These are phyloP conservation scores for Diospyros kaki DNA, from an alignment of 148 eudicot genomes.

Conservation along the genomic window DNA sequence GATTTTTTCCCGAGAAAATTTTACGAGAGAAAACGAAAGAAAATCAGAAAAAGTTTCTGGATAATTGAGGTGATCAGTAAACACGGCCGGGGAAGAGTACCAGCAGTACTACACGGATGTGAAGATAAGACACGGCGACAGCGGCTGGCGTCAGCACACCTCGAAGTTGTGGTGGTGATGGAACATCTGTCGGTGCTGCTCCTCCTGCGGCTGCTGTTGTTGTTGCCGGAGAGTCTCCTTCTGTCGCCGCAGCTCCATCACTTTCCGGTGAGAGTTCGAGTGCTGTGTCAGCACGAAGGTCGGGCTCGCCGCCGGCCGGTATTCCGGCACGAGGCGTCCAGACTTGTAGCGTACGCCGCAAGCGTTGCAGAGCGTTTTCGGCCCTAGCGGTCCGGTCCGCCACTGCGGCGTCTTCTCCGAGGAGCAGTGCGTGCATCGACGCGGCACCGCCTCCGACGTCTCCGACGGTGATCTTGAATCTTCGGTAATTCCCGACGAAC, in stretches of 20 bases:
- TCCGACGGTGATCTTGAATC: slow-evolving; percentile 1
- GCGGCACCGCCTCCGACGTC: neutral
- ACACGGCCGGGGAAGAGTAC: neutral
- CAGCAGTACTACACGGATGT: neutral
- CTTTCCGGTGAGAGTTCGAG: slow-evolving; percentile 50
- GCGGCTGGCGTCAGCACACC: slow-evolving; percentile 17
- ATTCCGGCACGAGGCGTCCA: slow-evolving; percentile 42
- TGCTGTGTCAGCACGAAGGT: slow-evolving; percentile 36
- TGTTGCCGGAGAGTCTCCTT: slow-evolving; percentile 18
- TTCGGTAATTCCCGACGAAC: neutral
- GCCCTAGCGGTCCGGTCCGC: slow-evolving; percentile 39
- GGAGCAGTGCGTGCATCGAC: slow-evolving; percentile 31
- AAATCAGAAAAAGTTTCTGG: neutral
- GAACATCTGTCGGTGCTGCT: neutral
- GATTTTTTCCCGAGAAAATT: neutral
- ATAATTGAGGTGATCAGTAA: neutral
- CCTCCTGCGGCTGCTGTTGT: slow-evolving; percentile 7
- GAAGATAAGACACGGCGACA: neutral
- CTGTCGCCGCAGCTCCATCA: slow-evolving; percentile 40
- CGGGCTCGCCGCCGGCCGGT: slow-evolving; percentile 44
- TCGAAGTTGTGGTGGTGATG: slow-evolving; percentile 15
- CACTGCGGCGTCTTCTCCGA: slow-evolving; percentile 48
- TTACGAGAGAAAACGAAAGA: neutral
- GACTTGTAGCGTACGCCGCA: slow-evolving; percentile 47
- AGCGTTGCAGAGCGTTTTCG: slow-evolving; percentile 45